Evolutionary conservation across 371 early-diverging fungal genomes (phyloP), one percentile per base, ranked within the genome.

Genomic region (Syncephalastrum sp.): DNA sequence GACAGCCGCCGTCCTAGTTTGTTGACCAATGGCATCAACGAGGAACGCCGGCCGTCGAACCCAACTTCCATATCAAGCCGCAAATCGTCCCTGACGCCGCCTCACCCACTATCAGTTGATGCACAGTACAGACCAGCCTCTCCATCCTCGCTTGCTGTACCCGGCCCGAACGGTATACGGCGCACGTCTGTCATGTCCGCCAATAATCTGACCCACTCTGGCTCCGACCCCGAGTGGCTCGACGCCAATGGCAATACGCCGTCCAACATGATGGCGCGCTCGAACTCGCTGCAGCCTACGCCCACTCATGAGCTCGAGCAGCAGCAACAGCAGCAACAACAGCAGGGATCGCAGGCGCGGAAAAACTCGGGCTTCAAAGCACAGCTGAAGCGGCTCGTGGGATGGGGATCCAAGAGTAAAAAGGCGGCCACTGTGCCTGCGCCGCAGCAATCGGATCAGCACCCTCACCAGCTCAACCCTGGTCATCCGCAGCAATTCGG

Each of bases 311-410:
- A 33, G 12, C 38, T 33, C 10, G 38, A 33, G 38, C 38, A 33
- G 38, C 38, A 33, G 38, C 33, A 33, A 33, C 3, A 4, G 13
- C 59, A 21, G 45, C 17, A 44, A 15, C 38, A 21, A 21, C 64
- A 44, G 51, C 50, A 58, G 21, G 57, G 53, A 43, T 71, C 56
- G 21, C 67, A 70, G 52, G 72, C 12, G 12, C 38, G 38, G 5
- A 33, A 70, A 49, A 64, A 43, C 15, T 66, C 66, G 4, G 57
- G 61, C 8, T 68, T 77, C 19, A 73, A 62, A 42, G 68, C 71
- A 19, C 72, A 72, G 16, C 64, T 75, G 14, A 75, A 75, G 49
- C 53, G 75, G n/a, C 63, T 75, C 43, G 75, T 75, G 16, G 75
- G 75, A 13, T 75, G 75, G 75, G 75, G 75, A 3, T 61, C 59